Conservation (phyloP, 2,329 filamentous ascomycete genomes). For the Calycina herbarum region DNA sequence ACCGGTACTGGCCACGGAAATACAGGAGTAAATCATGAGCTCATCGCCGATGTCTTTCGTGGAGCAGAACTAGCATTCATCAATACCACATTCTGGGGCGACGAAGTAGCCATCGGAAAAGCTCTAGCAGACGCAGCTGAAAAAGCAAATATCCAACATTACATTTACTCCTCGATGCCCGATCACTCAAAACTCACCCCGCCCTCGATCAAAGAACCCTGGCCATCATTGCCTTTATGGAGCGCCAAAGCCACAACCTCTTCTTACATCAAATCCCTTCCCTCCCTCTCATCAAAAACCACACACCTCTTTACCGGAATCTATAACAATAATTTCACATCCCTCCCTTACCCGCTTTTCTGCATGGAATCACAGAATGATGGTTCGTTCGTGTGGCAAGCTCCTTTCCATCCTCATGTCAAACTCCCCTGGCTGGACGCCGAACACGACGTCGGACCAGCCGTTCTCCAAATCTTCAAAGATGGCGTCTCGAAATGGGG, state of each 20-base stretch:
- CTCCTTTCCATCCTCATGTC: conserved; percentile 86
- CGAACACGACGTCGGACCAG: conserved; percentile 92
- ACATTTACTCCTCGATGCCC: conserved; percentile 96
- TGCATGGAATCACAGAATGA: conserved; percentile 87
- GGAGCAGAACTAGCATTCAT: conserved; percentile 90
- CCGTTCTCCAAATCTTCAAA: conserved; percentile 91
- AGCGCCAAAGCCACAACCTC: conserved; percentile 90
- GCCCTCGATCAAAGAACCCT: conserved; percentile 41
- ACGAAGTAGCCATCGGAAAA: conserved; percentile 87
- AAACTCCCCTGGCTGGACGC: conserved; percentile 94
- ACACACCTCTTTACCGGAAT: conserved; percentile 97
- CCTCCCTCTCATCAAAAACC: conserved; percentile 62
- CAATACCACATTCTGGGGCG: conserved; percentile 96
- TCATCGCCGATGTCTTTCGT: conserved; percentile 77
- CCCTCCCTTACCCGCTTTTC: conserved; percentile 86
- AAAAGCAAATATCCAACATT: conserved; percentile 80
- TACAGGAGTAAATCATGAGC: conserved; percentile 66
- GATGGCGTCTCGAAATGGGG: conserved; percentile 86
- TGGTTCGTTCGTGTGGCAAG: conserved; percentile 88
- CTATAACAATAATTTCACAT: conserved; percentile 99
- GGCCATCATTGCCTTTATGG: conserved; percentile 89
- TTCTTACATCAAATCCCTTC: conserved; percentile 79
- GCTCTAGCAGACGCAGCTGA: conserved; percentile 88
- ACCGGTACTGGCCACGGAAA: conserved; percentile 57
- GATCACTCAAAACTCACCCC: conserved; percentile 81